A percentile compares a stretch with the other conserved stretches of the same genome.
phyloP scores from a whole-genome alignment of 805 yeast species.

The Lachancea fermentati region DNA sequence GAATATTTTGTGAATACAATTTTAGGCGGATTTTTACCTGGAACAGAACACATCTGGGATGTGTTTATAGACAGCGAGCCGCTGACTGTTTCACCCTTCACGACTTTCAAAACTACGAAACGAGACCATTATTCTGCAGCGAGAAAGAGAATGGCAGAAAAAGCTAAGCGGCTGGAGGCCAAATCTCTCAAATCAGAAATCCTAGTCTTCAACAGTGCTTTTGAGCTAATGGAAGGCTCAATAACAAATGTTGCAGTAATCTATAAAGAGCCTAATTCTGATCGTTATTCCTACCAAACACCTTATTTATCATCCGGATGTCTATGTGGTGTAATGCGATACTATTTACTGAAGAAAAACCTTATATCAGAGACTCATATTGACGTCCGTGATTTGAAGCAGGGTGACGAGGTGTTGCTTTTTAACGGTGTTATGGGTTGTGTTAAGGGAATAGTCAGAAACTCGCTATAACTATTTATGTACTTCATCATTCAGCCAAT shows the following conservation, averaged over 20 bases:
- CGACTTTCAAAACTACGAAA: conserved; percentile 81
- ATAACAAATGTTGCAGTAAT: conserved; percentile 71
- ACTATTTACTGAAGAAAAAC: conserved; percentile 50
- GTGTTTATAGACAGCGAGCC: conserved; percentile 56
- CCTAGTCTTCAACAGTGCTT: conserved; percentile 54
- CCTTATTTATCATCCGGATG: conserved; percentile 79
- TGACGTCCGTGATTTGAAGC: conserved; percentile 38
- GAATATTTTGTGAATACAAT: conserved; percentile 27
- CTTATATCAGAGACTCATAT: conserved; percentile 48
- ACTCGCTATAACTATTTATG: conserved; percentile 4
- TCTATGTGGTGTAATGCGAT: conserved; percentile 76
- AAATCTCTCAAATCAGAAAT: conserved; percentile 48
- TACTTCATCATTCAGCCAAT: conserved; percentile 47
- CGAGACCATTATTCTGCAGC: conserved; percentile 61
- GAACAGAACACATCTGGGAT: conserved; percentile 41
- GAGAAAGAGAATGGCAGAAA: conserved; percentile 41
- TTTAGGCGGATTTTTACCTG: conserved; percentile 22
- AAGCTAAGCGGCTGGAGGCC: conserved; percentile 17
- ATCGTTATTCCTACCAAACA: conserved; percentile 55
- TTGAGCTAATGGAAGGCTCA: conserved; percentile 72
- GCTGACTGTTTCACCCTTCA: conserved; percentile 60
- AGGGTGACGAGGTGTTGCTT: conserved; percentile 67
- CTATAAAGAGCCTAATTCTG: conserved; percentile 28
- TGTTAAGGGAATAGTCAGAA: conserved; percentile 48
- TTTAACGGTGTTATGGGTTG: conserved; percentile 86